Conservation (phyloP, 139 green algal species). For the Yamagishiella unicocca region DNA sequence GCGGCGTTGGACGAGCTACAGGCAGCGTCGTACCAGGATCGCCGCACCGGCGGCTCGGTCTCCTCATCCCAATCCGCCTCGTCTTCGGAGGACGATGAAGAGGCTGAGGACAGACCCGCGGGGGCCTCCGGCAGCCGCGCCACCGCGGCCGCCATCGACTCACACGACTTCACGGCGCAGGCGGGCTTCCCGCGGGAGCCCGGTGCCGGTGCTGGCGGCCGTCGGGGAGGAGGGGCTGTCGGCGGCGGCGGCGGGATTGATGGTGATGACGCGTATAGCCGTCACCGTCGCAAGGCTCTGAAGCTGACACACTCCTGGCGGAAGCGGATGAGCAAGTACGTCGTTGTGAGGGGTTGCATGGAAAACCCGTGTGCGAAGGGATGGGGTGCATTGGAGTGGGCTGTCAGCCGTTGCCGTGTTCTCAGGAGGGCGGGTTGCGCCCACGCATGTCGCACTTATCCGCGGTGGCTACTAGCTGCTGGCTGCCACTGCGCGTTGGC, state of each 20-base stretch:
- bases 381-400: no score
- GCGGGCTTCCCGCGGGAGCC: no score
- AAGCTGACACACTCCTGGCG: constrained; percentile 29
- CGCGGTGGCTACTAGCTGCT: no score
- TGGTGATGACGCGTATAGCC: constrained; percentile 19
- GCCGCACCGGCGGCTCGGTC: not conserved
- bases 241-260: not conserved
- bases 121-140: not conserved
- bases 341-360: no score
- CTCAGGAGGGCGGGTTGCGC: no score
- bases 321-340: constrained; percentile 15
- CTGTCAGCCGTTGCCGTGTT: no score
- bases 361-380: no score
- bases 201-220: no score
- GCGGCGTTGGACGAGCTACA: constrained; percentile 36
- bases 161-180: not conserved
- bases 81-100: not conserved
- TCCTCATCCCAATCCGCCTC: not conserved
- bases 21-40: not conserved
- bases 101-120: not conserved
- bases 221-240: not conserved
- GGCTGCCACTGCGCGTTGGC: no score
- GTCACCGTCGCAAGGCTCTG: not conserved
- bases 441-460: no score
- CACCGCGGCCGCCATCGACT: not conserved